Evolutionary conservation across 306 rosid species (phyloP), one percentile per base, ranked within the genome.

Genomic region (Corylus americana): DNA sequence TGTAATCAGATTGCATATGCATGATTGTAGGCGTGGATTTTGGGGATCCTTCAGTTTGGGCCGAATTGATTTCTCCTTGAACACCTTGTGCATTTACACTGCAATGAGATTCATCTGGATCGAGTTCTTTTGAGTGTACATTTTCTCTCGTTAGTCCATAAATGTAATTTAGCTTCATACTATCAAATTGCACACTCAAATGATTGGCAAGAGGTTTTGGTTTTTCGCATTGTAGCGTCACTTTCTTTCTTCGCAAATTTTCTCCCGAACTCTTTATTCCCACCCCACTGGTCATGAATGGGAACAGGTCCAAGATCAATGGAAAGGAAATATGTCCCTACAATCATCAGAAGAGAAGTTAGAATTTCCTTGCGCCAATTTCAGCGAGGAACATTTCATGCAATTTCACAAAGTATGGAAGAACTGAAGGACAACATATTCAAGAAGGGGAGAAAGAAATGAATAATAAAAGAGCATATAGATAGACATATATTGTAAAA

Each of bases 301-400:
- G 78, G 50, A 37, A 83, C 58, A 86, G 79, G 71, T 94, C 98
- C 89, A 94, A 87, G 80, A 77, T 81, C 86, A 91, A 77, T 3
- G 98, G 97, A 81, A 94, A 92, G 39, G 91, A 91, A 72, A 91
- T 82, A 80, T 90, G 93, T 37, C 97, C 98, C 98, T 91, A 85
- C 80, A 91, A 75, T 55, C 85, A 78, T 11, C 54, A 79, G 39
- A 8, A 83, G 27, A 69, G 42, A 71, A 74, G 5, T 71, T 39
- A 17, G 59, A 68, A 14, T 42, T 8, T 53, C 63, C 49, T 58
- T 69, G 17, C 49, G 14, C 44, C 55, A 73, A 63, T 17, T 45
- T 64, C 31, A 22, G 53, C 74, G 82, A 57, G 18, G 44, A 47
- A 17, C 55, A 39, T 49, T 31, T 59, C 47, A 68, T 51, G 42